Evolutionary conservation across 192 early-diverging fungal genomes (phyloP).

Genomic region (Rhizoclosmatium globosum): DNA sequence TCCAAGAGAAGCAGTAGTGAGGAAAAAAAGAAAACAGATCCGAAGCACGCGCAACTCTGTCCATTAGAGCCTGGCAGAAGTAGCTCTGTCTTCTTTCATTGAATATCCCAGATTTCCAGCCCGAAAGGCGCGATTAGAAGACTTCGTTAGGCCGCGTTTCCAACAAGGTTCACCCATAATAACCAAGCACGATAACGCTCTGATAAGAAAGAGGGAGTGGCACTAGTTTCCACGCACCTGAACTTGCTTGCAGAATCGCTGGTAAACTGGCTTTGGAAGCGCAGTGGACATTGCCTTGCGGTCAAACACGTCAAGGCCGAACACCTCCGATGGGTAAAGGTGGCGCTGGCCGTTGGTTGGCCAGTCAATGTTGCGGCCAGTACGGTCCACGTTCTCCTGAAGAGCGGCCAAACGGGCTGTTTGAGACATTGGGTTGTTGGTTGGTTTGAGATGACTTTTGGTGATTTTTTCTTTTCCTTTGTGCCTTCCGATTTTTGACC

Average conservation of each 20-base stretch:
- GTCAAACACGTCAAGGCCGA: conserved; percentile 93
- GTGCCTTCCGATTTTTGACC: neutral
- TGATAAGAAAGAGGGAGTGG: too few species aligned
- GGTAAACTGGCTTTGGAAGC: conserved; percentile 95
- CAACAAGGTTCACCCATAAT: neutral
- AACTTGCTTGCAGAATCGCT: conserved; percentile 92
- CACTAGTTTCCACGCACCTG: conserved; percentile 47
- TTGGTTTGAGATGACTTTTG: neutral
- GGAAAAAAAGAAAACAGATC: conserved; percentile 1
- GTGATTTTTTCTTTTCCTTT: neutral
- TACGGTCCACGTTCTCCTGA: conserved; percentile 68
- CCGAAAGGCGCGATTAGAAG: neutral
- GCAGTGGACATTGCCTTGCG: conserved; percentile 87
- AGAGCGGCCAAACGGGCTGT: conserved; percentile 60
- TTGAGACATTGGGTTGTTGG: conserved; percentile 37
- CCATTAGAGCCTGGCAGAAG: neutral
- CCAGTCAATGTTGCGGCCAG: conserved; percentile 80
- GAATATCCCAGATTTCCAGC: too few species aligned
- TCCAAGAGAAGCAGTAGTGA: neutral
- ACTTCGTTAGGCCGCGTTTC: neutral
- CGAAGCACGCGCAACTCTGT: neutral
- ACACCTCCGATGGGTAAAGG: conserved; percentile 88
- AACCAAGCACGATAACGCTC: too few species aligned
- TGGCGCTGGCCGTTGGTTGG: conserved; percentile 78
- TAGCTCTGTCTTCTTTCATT: neutral